Evolutionary conservation across 371 early-diverging fungal genomes (phyloP).

Genomic region (Mucor velutinosus): DNA sequence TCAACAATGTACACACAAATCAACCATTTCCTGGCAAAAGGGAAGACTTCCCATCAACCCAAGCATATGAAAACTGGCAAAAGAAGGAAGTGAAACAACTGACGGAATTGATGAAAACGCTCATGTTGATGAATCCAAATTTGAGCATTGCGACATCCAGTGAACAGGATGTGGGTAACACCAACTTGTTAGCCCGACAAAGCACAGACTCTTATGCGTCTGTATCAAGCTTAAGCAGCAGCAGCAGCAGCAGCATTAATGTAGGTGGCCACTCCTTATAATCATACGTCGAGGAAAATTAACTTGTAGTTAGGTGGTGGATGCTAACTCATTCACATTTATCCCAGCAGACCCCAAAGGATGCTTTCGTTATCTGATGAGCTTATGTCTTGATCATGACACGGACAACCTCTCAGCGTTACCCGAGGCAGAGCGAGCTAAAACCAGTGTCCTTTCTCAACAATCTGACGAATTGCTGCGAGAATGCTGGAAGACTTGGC

Average conservation of each 20-base stretch:
- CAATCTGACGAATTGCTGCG: constrained; percentile 55
- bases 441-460: constrained; percentile 38
- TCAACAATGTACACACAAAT: constrained; percentile 32
- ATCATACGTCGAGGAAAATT: neutral
- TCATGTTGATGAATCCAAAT: constrained; percentile 35
- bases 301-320: neutral
- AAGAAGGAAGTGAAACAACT: constrained; percentile 35
- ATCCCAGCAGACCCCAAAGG: constrained; percentile 50
- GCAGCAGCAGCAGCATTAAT: neutral
- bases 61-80: constrained; percentile 37
- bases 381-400: constrained; percentile 44
- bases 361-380: constrained; percentile 45
- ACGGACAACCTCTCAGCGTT: constrained; percentile 25
- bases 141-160: constrained; percentile 14
- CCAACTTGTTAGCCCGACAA: constrained; percentile 9
- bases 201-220: constrained; percentile 4
- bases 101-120: constrained; percentile 29
- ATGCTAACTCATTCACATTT: constrained; percentile 29
- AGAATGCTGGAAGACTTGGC: constrained; percentile 66
- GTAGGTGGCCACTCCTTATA: neutral
- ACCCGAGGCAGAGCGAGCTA: constrained; percentile 37
- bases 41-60: constrained; percentile 25
- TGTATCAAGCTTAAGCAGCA: neutral
- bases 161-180: constrained; percentile 21
- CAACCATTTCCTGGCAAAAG: constrained; percentile 28